These are phyloP conservation scores for Penicillium corylophilum DNA, from an alignment of 2,329 filamentous ascomycete genomes.

Conservation along the genomic window DNA sequence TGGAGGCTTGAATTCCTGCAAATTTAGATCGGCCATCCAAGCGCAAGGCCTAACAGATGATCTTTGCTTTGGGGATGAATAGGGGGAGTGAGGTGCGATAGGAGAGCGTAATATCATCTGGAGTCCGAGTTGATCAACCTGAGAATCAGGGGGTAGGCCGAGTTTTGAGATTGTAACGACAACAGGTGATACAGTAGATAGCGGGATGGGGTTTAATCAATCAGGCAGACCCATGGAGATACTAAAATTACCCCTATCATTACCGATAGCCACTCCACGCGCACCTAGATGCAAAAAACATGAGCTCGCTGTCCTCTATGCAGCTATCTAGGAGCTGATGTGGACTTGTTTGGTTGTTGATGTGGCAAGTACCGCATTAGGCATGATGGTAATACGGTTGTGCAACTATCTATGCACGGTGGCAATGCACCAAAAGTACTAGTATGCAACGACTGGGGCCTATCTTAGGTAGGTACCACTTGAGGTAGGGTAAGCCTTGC, in stretches of 20 bases:
- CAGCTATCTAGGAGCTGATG: background rate
- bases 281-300: background rate
- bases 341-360: background rate
- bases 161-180: conserved; percentile 17
- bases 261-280: background rate
- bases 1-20: conserved; percentile 25
- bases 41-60: conserved; percentile 1
- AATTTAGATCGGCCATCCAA: conserved; percentile 29
- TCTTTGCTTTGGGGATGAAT: background rate
- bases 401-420: conserved; percentile 6
- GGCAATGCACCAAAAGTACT: conserved; percentile 6
- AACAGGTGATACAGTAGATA: conserved; percentile 16
- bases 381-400: background rate
- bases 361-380: background rate
- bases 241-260: background rate
- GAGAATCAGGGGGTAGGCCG: conserved; percentile 15
- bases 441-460: too few relatives aligned
- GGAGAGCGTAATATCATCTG: background rate
- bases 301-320: background rate
- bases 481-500: background rate
- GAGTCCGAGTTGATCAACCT: background rate
- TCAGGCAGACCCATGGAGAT: background rate
- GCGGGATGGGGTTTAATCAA: conserved; percentile 9
- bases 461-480: too few relatives aligned
- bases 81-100: background rate